Evolutionary conservation across 768 basidiomycete genomes (phyloP), one percentile per base, ranked within the genome.

Genomic region (Auriscalpium microsporum): DNA sequence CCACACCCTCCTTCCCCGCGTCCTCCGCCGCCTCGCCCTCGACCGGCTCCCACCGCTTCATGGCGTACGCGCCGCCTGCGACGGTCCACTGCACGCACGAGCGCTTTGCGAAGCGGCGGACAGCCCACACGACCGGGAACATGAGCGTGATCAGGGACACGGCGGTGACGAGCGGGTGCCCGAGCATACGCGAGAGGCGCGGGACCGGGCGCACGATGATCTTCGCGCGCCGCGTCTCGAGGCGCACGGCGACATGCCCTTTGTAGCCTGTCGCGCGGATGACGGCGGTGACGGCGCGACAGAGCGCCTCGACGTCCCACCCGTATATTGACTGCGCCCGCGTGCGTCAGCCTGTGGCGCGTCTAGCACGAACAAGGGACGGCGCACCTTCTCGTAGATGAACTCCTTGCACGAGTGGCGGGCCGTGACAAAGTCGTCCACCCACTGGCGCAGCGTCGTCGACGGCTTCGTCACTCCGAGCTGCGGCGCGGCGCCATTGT

Each of bases 111-210:
- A 87, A 86, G 4, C 83, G 80, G 65, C 82, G 82, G 68, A 81
- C 89, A 4, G 91, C 68, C 89, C 88, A 92, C 58, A 92, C 76
- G 66, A 90, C 82, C 0, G 89, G 90, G 64, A 81, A 92, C 55
- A 92, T 75, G 56, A 90, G 68, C 10, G 83, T 74, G 60, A 82
- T 83, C 63, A 92, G 69, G 28, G 28, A 28, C 28, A 28, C 28
- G 28, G 28, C 28, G 7, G 28, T 28, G 28, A 28, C 28, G 81
- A 85, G 90, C 58, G 75, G 78, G 61, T 82, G 83, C 28, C 84
- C 84, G 45, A 90, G 78, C 59, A 78, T 75, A 46, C 84, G 75
- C 4, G 88, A 83, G 56, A 92, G 73, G 48, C 61, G 62, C 67
- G 83, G 87, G 59, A 83, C 72, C 0, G 91, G 83, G 17, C 87